Evolutionary conservation across 2,329 filamentous ascomycete genomes (phyloP).

Genomic region (Penicillium sp.): DNA sequence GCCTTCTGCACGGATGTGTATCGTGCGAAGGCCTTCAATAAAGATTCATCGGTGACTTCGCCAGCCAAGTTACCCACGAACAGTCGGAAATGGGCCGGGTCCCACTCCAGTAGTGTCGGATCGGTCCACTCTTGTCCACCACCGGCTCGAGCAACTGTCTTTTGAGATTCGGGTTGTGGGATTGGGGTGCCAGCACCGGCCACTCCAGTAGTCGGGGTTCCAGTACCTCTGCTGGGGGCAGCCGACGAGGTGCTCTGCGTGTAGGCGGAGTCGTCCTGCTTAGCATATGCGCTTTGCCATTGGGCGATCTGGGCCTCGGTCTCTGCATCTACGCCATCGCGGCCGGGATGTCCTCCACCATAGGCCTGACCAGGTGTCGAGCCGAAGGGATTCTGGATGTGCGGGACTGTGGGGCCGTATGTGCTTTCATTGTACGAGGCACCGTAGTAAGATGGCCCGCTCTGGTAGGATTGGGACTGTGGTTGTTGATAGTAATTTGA

Average conservation of each 20-base stretch:
- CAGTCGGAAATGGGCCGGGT: constrained; percentile 87
- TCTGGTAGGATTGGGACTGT: constrained; percentile 33
- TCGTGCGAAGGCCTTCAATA: constrained; percentile 88
- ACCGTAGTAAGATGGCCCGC: constrained; percentile 47
- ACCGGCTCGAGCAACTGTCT: constrained; percentile 84
- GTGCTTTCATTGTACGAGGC: constrained; percentile 1
- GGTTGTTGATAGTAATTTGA: constrained; percentile 44
- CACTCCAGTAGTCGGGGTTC: constrained; percentile 26
- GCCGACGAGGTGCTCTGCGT: constrained; percentile 31
- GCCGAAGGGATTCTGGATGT: constrained; percentile 81
- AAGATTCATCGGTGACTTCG: constrained; percentile 93
- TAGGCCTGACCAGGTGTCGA: constrained; percentile 41
- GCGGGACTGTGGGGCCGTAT: constrained; percentile 56
- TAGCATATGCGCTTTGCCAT: constrained; percentile 88
- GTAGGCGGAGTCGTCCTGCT: constrained; percentile 25
- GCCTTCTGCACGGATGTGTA: constrained; percentile 91
- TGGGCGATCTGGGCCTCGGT: constrained; percentile 90
- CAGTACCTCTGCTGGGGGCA: constrained; percentile 33
- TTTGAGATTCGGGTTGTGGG: constrained; percentile 55
- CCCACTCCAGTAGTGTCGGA: constrained; percentile 87
- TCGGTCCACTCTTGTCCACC: constrained; percentile 95
- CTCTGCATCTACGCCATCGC: constrained; percentile 65
- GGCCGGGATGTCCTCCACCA: constrained; percentile 29
- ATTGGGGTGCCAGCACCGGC: constrained; percentile 46
- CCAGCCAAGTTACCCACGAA: constrained; percentile 97